phyloP scores from a whole-genome alignment of 164 flowering plant species.

The Chimonanthus salicifolius region DNA sequence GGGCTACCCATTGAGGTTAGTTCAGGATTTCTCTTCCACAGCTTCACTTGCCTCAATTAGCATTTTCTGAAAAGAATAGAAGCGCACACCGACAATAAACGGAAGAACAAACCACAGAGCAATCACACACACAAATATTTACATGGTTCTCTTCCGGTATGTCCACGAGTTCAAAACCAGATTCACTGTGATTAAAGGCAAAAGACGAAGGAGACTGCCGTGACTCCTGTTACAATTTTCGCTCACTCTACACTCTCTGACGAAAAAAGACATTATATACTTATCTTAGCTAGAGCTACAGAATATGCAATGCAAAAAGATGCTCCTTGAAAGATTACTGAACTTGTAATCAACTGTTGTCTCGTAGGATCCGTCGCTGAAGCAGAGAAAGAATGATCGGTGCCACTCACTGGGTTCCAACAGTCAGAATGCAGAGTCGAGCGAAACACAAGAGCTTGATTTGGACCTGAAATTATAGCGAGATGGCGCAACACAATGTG shows the following conservation, averaged over 20 bases:
- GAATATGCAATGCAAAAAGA: no score
- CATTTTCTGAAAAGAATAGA: not conserved
- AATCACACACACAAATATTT: no score
- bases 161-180: no score
- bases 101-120: no score
- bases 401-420: constrained; percentile 43
- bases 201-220: no score
- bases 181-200: no score
- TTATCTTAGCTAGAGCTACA: no score
- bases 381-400: constrained; percentile 31
- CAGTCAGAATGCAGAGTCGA: constrained; percentile 56
- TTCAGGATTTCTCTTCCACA: not conserved
- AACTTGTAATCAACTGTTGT: not conserved
- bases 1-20: constrained; percentile 28
- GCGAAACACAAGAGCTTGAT: constrained; percentile 55
- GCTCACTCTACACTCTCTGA: no score
- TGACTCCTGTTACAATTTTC: no score
- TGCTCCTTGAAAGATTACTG: not conserved
- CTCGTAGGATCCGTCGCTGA: constrained; percentile 31
- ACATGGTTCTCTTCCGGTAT: no score
- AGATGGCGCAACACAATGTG: not conserved
- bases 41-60: not conserved
- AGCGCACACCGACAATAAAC: no score
- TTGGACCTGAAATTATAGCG: constrained; percentile 56
- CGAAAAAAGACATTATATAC: no score